Base-by-base conservation (phyloP, 345 rosid species). In the Combretum micranthum region DNA sequence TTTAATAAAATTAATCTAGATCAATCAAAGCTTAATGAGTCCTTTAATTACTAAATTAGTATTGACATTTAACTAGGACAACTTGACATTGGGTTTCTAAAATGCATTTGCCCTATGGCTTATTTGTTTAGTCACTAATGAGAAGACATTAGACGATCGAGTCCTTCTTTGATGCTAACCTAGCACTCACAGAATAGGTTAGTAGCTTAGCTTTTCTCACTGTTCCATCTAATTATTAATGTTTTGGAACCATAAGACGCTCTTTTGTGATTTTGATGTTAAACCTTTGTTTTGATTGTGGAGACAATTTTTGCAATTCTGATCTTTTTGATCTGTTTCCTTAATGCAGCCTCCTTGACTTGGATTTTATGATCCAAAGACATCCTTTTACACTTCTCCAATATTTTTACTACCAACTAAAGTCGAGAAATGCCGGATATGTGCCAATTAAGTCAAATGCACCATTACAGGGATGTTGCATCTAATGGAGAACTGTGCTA, bases 111-210 rank as follows among this genome's bases (percentile, higher is more conserved):
- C 62, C 18, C 20, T 63, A 88, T n/a, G 96, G 90, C 96, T 32
- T 88, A 78, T 70, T 69, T 88, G 64, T 88, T 85, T 76, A 88
- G 74, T 65, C 94, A 83, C 73, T 88, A 88, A 60, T 88, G 96
- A 90, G 96, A 85, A 67, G 96, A 88, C 62, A 88, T 88, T 66
- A 94, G 96, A 88, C 96, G 12, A 69, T 88, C 57, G 75, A 74
- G 64, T 88, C 96, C 23, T 83, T 88, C 70, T 88, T 85, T 22
- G 79, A 85, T 69, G 88, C 96, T 49, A 88, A 83, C 69, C 73
- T 88, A 78, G 88, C 85, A 44, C 93, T 88, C 58, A 80, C 90
- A 0, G 80, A 83, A 39, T 94, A 83, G 93, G 96, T 88, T 56
- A 44, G 60, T 49, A 42, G 22, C 9, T 32, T 7, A 32, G 39